Percentiles rank a stretch among this genome's conserved stretches.
Evolutionary conservation across 208 protist genomes (phyloP).

Genomic region (Trypanosoma caninum): DNA sequence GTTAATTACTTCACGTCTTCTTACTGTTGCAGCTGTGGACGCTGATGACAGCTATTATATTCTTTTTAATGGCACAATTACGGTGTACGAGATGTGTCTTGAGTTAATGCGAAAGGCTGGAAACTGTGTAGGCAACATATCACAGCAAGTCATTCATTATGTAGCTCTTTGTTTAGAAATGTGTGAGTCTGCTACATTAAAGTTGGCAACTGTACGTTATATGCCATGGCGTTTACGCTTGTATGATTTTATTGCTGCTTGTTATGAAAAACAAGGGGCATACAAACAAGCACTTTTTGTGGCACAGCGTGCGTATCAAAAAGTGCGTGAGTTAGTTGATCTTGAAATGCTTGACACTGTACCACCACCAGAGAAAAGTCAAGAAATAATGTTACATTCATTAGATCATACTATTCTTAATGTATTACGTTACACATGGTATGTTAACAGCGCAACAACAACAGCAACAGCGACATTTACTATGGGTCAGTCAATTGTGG

Average conservation of each 20-base stretch:
- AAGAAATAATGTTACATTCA: conserved; percentile 32
- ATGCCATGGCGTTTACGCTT: conserved; percentile 70
- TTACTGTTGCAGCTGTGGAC: conserved; percentile 20
- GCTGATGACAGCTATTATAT: conserved; percentile 44
- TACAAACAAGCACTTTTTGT: conserved; percentile 40
- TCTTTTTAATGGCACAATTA: conserved; percentile 48
- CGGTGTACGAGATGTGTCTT: conserved; percentile 69
- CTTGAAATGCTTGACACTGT: conserved; percentile 73
- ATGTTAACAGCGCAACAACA: conserved; percentile 18
- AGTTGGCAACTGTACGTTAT: conserved; percentile 64
- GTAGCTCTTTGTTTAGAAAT: conserved; percentile 23
- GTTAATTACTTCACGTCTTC: conserved; percentile 24
- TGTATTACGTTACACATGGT: conserved; percentile 52
- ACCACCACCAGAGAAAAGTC: conserved; percentile 43
- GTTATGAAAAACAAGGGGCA: conserved; percentile 42
- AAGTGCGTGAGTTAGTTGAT: conserved; percentile 56
- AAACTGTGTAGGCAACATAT: background rate
- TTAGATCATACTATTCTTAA: conserved; percentile 34
- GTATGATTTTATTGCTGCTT: conserved; percentile 52
- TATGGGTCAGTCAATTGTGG: too few relatives aligned
- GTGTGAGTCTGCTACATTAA: conserved; percentile 30
- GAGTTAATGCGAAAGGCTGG: conserved; percentile 32
- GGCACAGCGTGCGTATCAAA: conserved; percentile 36
- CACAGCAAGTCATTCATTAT: background rate
- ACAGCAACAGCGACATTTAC: conserved; percentile 6